These are phyloP conservation scores for Globisporangium perplexum DNA, from an alignment of 352 stramenopile genomes.

Conservation along the genomic window DNA sequence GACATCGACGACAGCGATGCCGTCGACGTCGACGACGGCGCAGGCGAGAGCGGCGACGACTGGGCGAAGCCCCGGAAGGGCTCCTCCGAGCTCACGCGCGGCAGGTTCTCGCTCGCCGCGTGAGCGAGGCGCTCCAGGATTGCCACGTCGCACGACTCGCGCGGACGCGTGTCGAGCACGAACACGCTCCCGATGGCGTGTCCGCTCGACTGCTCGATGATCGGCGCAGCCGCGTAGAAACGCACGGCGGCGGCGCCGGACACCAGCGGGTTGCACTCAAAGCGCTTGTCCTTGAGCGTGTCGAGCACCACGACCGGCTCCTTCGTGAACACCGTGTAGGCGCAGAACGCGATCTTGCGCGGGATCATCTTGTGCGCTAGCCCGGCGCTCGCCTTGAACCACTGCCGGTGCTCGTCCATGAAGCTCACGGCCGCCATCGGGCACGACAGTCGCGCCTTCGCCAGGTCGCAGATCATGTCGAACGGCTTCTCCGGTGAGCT, in stretches of 20 bases:
- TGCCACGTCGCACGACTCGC: conserved; percentile 61
- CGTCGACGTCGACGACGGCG: not conserved
- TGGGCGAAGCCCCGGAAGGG: conserved; percentile 6
- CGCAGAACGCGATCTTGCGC: conserved; percentile 76
- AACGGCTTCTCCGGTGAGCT: conserved; percentile 52
- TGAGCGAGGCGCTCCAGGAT: conserved; percentile 62
- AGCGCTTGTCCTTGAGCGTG: conserved; percentile 84
- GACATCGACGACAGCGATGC: conserved; percentile 23
- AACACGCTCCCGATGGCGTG: conserved; percentile 72
- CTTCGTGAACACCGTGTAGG: conserved; percentile 50
- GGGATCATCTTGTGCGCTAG: conserved; percentile 73
- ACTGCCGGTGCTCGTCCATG: conserved; percentile 69
- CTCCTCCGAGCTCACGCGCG: conserved; percentile 3
- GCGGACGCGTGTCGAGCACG: conserved; percentile 73
- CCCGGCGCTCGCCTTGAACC: conserved; percentile 71
- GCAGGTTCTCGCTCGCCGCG: conserved; percentile 54
- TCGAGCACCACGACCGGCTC: conserved; percentile 84
- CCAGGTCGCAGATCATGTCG: conserved; percentile 76
- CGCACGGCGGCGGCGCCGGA: conserved; percentile 83
- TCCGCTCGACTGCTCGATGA: conserved; percentile 51
- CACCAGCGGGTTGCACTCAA: conserved; percentile 86
- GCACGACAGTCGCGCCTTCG: conserved; percentile 54
- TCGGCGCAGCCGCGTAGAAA: conserved; percentile 91
- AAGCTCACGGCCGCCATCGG: conserved; percentile 80
- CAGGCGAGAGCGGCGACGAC: conserved; percentile 5